These are phyloP conservation scores for Monilinia fructicola DNA, from an alignment of 2,329 filamentous ascomycete genomes.

Conservation along the genomic window DNA sequence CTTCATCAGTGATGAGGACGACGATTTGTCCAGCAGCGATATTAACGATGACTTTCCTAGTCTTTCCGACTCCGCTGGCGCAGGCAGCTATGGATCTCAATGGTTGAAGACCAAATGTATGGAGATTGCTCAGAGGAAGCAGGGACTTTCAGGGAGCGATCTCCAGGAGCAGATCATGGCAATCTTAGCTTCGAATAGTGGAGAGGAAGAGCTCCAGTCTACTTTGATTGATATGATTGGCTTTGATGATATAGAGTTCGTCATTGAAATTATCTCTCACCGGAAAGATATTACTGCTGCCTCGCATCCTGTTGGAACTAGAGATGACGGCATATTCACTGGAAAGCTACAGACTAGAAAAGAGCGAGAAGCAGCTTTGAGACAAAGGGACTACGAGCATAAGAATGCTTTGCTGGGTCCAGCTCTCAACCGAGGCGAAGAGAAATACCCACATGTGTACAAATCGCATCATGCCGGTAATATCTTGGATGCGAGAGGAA, in stretches of 20 bases:
- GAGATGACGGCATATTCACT: conserved; percentile 46
- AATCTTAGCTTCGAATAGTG: conserved; percentile 64
- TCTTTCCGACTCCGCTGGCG: conserved; percentile 32
- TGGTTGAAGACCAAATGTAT: conserved; percentile 75
- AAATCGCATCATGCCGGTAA: conserved; percentile 81
- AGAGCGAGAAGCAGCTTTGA: conserved; percentile 76
- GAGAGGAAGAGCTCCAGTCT: conserved; percentile 88
- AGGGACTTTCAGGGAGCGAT: conserved; percentile 66
- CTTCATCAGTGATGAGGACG: conserved; percentile 74
- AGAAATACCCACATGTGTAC: conserved; percentile 92
- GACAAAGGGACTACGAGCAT: conserved; percentile 75
- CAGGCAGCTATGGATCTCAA: conserved; percentile 51
- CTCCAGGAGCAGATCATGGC: conserved; percentile 76
- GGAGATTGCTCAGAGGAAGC: conserved; percentile 62
- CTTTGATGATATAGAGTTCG: conserved; percentile 89
- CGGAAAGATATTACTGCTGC: conserved; percentile 64
- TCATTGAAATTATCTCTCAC: conserved; percentile 84
- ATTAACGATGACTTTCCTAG: conserved; percentile 49
- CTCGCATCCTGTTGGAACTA: conserved; percentile 40
- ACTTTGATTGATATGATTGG: conserved; percentile 86
- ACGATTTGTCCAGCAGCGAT: conserved; percentile 66
- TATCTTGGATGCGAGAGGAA: conserved; percentile 74
- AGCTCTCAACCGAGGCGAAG: conserved; percentile 66
- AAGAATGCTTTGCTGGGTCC: conserved; percentile 73
- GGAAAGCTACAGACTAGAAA: conserved; percentile 68